Evolutionary conservation across 805 yeast species (phyloP), one percentile per base, ranked within the genome.

Genomic region (Saccharomycopsis sp.): DNA sequence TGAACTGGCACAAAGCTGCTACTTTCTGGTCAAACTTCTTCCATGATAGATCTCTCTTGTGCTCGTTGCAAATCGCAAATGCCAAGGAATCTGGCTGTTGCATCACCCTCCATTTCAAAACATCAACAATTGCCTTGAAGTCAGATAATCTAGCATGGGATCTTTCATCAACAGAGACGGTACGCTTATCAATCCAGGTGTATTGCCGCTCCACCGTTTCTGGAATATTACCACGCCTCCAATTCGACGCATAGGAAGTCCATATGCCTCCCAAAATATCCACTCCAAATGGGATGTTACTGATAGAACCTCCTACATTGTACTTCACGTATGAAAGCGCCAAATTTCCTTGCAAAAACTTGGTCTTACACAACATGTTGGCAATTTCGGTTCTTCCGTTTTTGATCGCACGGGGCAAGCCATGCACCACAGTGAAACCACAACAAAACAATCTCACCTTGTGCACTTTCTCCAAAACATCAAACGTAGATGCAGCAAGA

Each of bases 351-450:
- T 77, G 81, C 31, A 77, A 65, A 55, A 87, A 87, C 50, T 75
- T 71, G 49, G 78, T 74, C 53, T 79, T 84, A 60, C 83, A 86
- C 53, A 77, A 70, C 81, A 77, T 84, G 51, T 88, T 92, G 0
- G 97, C 97, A 48, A 92, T 81, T 52, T 92, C 97, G 16, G 85
- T 68, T 6, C 96, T 80, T 17, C 95, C 95, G 58, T 84, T 77
- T 50, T 92, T 66, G 53, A 77, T 66, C 23, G 94, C 80, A 54
- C 95, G 73, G 3, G 98, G 96, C 19, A 92, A 64, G 0, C 87
- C 68, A 43, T 84, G 84, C 18, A 83, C 80, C 19, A 85, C 80
- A 1, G 89, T 80, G 2, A 88, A 78, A 47, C 86, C 54, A 2
- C 88, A 78, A 58, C 96, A 87, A 54, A 80, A 82, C 1, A 88